Conservation (phyloP, 192 early-diverging fungal genomes). For the Entrophospora sp. region DNA sequence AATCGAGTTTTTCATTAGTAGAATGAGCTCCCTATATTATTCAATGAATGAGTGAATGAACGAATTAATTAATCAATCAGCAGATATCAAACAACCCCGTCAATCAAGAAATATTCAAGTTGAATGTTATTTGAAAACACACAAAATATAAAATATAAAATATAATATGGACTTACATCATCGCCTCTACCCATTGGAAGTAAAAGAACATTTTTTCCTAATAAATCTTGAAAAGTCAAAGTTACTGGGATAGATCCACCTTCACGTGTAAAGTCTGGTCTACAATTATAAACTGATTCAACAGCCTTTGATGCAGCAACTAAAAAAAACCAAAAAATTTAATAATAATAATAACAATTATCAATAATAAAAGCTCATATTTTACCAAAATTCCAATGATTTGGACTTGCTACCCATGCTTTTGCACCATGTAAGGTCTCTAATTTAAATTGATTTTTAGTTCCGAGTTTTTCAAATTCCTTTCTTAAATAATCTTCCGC, state of each 20-base stretch:
- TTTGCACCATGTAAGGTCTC: conserved; percentile 76
- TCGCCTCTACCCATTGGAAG: conserved; percentile 91
- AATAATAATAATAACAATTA: too few species aligned
- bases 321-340: too few species aligned
- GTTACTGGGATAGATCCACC: conserved; percentile 97
- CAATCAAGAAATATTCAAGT: too few species aligned
- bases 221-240: conserved; percentile 90
- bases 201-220: conserved; percentile 88
- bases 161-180: too few species aligned
- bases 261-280: conserved; percentile 93
- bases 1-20: conserved; percentile 93
- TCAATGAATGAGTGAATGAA: background rate
- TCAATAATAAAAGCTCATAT: too few species aligned
- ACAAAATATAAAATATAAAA: too few species aligned
- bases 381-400: conserved; percentile 83
- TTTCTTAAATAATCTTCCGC: conserved; percentile 63
- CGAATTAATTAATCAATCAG: background rate
- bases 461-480: conserved; percentile 83
- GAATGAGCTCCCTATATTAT: conserved; percentile 78
- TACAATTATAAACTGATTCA: conserved; percentile 82
- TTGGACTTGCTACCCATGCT: conserved; percentile 81
- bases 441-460: conserved; percentile 76
- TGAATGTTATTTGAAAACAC: too few species aligned
- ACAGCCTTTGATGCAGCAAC: conserved; percentile 81
- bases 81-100: background rate